Evolutionary conservation across 2,329 filamentous ascomycete species (phyloP).

Genomic region (Hypocrella siamensis): DNA sequence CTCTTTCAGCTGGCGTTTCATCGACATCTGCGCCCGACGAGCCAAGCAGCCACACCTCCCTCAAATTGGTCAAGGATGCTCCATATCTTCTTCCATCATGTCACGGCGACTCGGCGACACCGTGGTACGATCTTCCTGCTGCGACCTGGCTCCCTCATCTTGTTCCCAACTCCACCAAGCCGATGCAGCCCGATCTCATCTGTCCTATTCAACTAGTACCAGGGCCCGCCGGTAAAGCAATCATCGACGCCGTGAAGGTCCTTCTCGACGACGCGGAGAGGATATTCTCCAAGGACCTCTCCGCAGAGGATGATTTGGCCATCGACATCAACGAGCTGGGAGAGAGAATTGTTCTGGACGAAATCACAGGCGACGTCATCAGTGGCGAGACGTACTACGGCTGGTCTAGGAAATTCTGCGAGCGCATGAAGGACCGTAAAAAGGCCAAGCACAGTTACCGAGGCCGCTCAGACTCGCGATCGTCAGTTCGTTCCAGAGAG

Average conservation of each 20-base stretch:
- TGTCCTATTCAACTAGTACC: slow-evolving; percentile 55
- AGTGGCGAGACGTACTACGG: slow-evolving; percentile 70
- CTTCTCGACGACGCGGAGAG: slow-evolving; percentile 55
- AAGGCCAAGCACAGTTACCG: slow-evolving; percentile 10
- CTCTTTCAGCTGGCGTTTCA: slow-evolving; percentile 27
- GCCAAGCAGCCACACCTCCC: slow-evolving; percentile 9
- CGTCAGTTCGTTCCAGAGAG: slow-evolving; percentile 8
- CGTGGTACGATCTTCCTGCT: slow-evolving; percentile 72
- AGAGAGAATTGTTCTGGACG: slow-evolving; percentile 48
- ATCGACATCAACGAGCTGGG: slow-evolving; percentile 64
- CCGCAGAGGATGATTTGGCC: slow-evolving; percentile 30
- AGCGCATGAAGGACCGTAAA: slow-evolving; percentile 55
- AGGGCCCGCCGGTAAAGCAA: slow-evolving; percentile 50
- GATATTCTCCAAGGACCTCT: slow-evolving; percentile 43
- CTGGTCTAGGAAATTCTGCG: slow-evolving; percentile 68
- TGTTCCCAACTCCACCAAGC: slow-evolving; percentile 56
- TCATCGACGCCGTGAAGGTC: slow-evolving; percentile 52
- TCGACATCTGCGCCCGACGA: slow-evolving; percentile 6
- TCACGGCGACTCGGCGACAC: slow-evolving; percentile 58
- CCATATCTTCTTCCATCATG: slow-evolving; percentile 59
- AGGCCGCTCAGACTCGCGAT: slow-evolving; percentile 18
- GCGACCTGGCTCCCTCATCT: slow-evolving; percentile 69
- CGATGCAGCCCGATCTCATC: slow-evolving; percentile 57
- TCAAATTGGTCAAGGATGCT: slow-evolving; percentile 34
- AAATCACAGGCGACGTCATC: slow-evolving; percentile 47